Evolutionary conservation across 2,329 filamentous ascomycete genomes (phyloP).

Genomic region (Furcasterigmium furcatum): DNA sequence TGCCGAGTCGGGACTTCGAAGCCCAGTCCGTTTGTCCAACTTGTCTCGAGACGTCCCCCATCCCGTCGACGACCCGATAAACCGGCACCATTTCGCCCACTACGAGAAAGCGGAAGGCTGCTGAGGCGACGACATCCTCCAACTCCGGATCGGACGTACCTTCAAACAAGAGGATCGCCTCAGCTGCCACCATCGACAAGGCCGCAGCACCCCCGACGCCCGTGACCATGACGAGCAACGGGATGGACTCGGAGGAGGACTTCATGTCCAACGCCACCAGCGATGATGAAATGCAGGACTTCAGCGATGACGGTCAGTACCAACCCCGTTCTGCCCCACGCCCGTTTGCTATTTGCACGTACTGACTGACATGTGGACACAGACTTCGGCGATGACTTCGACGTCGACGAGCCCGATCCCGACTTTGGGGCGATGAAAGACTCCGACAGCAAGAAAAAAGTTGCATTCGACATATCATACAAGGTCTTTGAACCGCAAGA

Average conservation of each 20-base stretch:
- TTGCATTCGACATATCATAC: constrained; percentile 80
- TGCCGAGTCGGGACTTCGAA: too few species aligned
- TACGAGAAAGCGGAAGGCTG: constrained; percentile 61
- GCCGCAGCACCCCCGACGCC: constrained; percentile 54
- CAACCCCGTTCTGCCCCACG: constrained; percentile 4
- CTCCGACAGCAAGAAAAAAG: constrained; percentile 66
- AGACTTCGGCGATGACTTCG: constrained; percentile 57
- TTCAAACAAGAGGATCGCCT: constrained; percentile 54
- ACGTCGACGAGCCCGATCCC: constrained; percentile 54
- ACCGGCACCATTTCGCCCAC: constrained; percentile 56
- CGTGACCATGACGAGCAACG: constrained; percentile 49
- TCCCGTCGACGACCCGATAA: too few species aligned
- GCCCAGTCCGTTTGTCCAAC: too few species aligned
- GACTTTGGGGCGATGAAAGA: constrained; percentile 57
- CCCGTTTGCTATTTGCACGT: constrained; percentile 7
- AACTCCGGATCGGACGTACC: constrained; percentile 31
- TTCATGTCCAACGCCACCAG: constrained; percentile 84
- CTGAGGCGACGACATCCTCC: constrained; percentile 59
- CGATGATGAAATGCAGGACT: constrained; percentile 70
- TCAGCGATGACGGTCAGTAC: constrained; percentile 58
- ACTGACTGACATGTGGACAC: constrained; percentile 7
- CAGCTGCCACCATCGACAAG: constrained; percentile 35
- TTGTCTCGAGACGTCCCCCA: too few species aligned
- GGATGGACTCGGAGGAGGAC: constrained; percentile 95
- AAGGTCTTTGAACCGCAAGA: constrained; percentile 77